Base-by-base conservation (phyloP, 805 yeast genomes). In the Cyberlindnera xishuangbannaensis region DNA sequence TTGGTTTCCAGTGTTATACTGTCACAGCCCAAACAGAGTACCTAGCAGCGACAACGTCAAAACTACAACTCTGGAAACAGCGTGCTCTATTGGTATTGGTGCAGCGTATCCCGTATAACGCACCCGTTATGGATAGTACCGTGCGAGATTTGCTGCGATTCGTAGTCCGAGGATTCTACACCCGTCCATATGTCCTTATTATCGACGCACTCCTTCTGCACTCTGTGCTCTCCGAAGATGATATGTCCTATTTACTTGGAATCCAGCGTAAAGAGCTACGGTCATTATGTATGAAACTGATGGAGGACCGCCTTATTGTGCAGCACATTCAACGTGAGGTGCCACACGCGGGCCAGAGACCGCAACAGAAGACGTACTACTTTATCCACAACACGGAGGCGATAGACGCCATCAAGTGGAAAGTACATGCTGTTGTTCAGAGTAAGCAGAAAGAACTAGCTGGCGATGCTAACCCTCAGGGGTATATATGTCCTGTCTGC, bases 321-420 rank as follows among this genome's bases (percentile, higher is more conserved):
- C 73, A 73, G 22, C 88, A 83, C 41, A 69, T 70, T 19, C 92
- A 83, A 53, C 76, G 82, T 57, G 86, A 76, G 76, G 73, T 4
- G 25, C 6, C 25, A 25, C 14, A 11, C 4, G 69, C 71, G 16
- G 83, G 76, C 36, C 63, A 65, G 41, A 68, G 95, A 41, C 73
- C 81, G 36, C 76, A 78, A 29, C 72, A 79, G 17, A 71, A 88
- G 48, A 82, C 90, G 3, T 86, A 86, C 50, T 92, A 81, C 61
- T 92, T 74, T 57, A 79, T 90, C 34, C 95, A 86, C 53, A 76
- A 74, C 54, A 85, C 96, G 3, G 95, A 87, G 56, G 95, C 97
- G 0, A 84, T 92, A 25, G 98, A 92, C 61, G 77, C 96, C 4
- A 77, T 92, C 54, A 92, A 92, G 59, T 92, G 97, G 97, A 87